Evolutionary conservation across 2,329 filamentous ascomycete species (phyloP).

Genomic region (Rhinocladiella mackenziei): DNA sequence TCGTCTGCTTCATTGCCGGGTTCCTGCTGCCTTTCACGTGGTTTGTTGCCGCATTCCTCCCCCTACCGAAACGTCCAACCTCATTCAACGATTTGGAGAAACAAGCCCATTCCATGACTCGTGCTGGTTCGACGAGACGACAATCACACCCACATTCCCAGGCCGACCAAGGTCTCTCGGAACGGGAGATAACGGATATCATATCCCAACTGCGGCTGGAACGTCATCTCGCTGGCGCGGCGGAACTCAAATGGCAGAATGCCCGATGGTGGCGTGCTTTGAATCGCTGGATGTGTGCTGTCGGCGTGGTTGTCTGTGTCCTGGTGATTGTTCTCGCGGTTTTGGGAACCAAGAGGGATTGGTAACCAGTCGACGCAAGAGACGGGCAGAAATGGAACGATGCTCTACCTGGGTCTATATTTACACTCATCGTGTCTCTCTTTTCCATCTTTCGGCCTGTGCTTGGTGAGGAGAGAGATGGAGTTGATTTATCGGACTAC

Average conservation of each 20-base stretch:
- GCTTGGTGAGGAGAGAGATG: neutral
- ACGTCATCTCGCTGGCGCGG: constrained; percentile 40
- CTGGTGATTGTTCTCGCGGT: constrained; percentile 48
- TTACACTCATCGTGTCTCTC: no score
- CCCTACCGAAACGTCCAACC: constrained; percentile 59
- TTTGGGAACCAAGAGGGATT: constrained; percentile 20
- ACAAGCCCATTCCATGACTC: constrained; percentile 6
- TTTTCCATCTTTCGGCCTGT: no score
- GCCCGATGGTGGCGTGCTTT: constrained; percentile 63
- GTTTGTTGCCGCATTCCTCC: constrained; percentile 73
- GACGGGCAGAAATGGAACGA: no score
- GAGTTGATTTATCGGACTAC: neutral
- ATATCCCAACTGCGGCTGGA: constrained; percentile 33
- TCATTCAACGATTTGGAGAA: constrained; percentile 47
- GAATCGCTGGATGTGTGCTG: constrained; percentile 58
- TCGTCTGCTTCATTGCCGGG: constrained; percentile 69
- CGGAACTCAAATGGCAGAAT: constrained; percentile 53
- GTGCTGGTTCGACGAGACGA: constrained; percentile 29
- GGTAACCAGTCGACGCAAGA: no score
- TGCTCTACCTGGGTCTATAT: no score
- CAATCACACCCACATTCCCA: constrained; percentile 1
- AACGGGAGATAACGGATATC: constrained; percentile 36
- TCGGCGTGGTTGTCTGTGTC: constrained; percentile 54
- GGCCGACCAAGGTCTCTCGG: constrained; percentile 7
- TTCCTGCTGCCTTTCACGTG: constrained; percentile 76